These are phyloP conservation scores for Cyanophora paradoxa DNA, from an alignment of 78 protist species.

Conservation along the genomic window DNA sequence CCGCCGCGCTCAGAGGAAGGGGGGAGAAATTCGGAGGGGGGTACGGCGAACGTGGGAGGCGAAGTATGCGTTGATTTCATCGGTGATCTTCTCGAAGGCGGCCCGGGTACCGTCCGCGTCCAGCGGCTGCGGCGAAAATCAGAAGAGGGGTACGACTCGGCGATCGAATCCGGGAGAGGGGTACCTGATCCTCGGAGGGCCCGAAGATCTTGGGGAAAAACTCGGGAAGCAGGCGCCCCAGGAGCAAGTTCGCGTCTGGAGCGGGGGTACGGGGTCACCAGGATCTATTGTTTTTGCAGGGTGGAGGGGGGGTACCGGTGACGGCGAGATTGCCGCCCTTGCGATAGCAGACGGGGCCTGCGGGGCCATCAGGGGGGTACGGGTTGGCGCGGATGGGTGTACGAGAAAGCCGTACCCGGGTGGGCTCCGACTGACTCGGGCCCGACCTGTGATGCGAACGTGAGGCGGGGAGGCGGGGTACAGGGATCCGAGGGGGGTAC, in stretches of 20 bases:
- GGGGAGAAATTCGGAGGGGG: no score
- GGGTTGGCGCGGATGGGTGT: neutral
- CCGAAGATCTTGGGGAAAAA: constrained; percentile 87
- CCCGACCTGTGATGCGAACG: constrained; percentile 35
- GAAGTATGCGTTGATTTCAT: neutral
- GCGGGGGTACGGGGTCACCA: no score
- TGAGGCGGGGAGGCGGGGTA: neutral
- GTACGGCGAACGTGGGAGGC: no score
- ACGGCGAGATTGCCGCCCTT: constrained; percentile 78
- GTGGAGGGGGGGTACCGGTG: neutral
- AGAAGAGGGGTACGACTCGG: no score
- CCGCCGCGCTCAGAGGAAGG: no score
- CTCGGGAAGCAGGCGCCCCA: constrained; percentile 77
- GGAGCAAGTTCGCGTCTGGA: constrained; percentile 86
- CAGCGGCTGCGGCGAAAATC: constrained; percentile 59
- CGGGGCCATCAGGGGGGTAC: neutral
- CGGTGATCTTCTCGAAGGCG: constrained; percentile 47
- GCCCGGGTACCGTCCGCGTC: constrained; percentile 46
- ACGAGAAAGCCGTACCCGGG: constrained; percentile 36
- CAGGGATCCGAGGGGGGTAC: neutral
- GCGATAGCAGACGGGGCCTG: constrained; percentile 91
- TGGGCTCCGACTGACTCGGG: constrained; percentile 85
- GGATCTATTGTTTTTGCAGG: neutral
- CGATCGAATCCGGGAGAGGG: no score
- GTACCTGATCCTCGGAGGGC: neutral